Conservation (phyloP, 2,329 filamentous ascomycete genomes). For the Colletotrichum sp. region DNA sequence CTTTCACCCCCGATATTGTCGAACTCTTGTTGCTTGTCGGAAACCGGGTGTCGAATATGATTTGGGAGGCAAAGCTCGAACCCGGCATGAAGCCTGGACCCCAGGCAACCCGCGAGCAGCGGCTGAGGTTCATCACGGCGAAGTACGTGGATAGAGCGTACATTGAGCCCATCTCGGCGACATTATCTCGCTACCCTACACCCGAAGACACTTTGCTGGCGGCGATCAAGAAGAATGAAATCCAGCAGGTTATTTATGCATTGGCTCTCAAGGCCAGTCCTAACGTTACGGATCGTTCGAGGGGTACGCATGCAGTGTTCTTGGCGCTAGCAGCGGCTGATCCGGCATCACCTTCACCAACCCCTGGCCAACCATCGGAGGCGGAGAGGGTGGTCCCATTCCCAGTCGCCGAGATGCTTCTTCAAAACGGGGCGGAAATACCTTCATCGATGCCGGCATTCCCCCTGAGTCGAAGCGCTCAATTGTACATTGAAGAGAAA, state of each 20-base stretch:
- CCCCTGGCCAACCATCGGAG: conserved; percentile 42
- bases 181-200: conserved; percentile 76
- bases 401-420: conserved; percentile 85
- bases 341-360: conserved; percentile 74
- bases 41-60: conserved; percentile 93
- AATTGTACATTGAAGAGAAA: conserved; percentile 85
- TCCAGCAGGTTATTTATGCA: conserved; percentile 90
- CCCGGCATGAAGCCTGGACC: conserved; percentile 73
- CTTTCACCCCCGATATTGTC: conserved; percentile 96
- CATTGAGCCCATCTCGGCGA: conserved; percentile 78
- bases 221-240: conserved; percentile 95
- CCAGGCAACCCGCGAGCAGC: conserved; percentile 84
- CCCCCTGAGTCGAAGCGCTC: conserved; percentile 80
- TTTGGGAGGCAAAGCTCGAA: conserved; percentile 91
- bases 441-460: conserved; percentile 79
- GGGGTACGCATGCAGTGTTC: conserved; percentile 88
- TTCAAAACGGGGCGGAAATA: conserved; percentile 94
- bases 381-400: conserved; percentile 71
- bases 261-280: conserved; percentile 86
- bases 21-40: conserved; percentile 91
- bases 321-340: conserved; percentile 92
- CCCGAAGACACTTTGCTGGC: conserved; percentile 89
- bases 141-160: conserved; percentile 90
- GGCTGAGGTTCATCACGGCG: conserved; percentile 91
- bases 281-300: conserved; percentile 83